Evolutionary conservation across 768 basidiomycete genomes (phyloP).

Genomic region (Mycena albidolilacea): DNA sequence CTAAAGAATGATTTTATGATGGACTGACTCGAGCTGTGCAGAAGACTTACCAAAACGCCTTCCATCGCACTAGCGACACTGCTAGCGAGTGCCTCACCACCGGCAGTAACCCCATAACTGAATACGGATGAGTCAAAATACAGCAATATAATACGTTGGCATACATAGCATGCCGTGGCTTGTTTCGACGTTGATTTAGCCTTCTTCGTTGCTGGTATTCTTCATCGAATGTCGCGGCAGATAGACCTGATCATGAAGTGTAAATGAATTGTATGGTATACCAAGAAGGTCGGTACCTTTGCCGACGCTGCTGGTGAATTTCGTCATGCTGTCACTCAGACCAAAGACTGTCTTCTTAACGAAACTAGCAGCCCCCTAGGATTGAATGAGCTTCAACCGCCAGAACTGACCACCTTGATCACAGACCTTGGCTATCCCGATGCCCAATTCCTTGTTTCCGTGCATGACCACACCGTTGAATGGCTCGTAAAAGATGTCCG

Average conservation of each 20-base stretch:
- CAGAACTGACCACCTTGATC: neutral
- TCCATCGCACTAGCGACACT: slow-evolving; percentile 97
- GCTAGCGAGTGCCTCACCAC: slow-evolving; percentile 93
- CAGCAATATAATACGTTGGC: slow-evolving; percentile 41
- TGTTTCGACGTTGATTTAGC: slow-evolving; percentile 92
- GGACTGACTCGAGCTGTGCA: neutral
- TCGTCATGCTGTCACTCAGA: slow-evolving; percentile 95
- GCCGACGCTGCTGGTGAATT: slow-evolving; percentile 96
- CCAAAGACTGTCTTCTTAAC: slow-evolving; percentile 99
- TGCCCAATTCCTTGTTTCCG: slow-evolving; percentile 93
- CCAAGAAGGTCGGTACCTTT: slow-evolving; percentile 72
- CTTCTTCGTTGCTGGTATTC: slow-evolving; percentile 94
- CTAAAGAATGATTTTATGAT: slow-evolving; percentile 56
- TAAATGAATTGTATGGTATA: neutral
- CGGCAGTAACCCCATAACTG: slow-evolving; percentile 96
- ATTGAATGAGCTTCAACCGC: neutral
- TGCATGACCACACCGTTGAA: slow-evolving; percentile 97
- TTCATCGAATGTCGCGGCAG: slow-evolving; percentile 96
- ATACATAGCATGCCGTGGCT: slow-evolving; percentile 95
- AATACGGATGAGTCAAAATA: slow-evolving; percentile 3
- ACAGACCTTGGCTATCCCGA: slow-evolving; percentile 91
- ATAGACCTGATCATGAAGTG: slow-evolving; percentile 72
- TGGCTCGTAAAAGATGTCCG: slow-evolving; percentile 99
- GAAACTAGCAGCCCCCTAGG: slow-evolving; percentile 96
- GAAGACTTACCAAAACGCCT: slow-evolving; percentile 81